phyloP scores from a whole-genome alignment of 1,139 yeast species.

The Geotrichum siamense region DNA sequence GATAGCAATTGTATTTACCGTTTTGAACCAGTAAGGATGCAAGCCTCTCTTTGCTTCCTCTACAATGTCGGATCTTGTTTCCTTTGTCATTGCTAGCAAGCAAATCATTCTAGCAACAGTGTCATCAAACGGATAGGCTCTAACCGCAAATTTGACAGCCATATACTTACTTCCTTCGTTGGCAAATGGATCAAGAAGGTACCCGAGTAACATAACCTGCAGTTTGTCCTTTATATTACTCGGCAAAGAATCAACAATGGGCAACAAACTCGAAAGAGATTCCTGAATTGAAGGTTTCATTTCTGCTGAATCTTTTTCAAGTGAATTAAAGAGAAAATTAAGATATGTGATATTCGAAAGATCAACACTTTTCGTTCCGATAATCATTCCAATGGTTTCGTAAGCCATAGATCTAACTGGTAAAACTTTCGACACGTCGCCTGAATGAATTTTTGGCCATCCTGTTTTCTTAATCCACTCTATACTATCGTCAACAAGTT shows the following conservation, averaged over 20 bases:
- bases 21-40: constrained; percentile 64
- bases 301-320: constrained; percentile 57
- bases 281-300: constrained; percentile 66
- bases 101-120: constrained; percentile 63
- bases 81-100: constrained; percentile 51
- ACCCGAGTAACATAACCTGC: constrained; percentile 40
- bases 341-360: constrained; percentile 35
- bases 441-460: constrained; percentile 30
- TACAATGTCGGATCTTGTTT: constrained; percentile 59
- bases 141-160: constrained; percentile 58
- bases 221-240: constrained; percentile 39
- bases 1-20: constrained; percentile 22
- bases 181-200: constrained; percentile 32
- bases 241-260: constrained; percentile 43
- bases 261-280: constrained; percentile 54
- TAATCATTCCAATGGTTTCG: constrained; percentile 66
- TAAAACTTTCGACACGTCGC: constrained; percentile 29
- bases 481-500: constrained; percentile 20
- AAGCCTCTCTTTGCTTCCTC: constrained; percentile 83
- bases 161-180: constrained; percentile 47
- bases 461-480: constrained; percentile 32
- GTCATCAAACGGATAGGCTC: constrained; percentile 62
- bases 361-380: constrained; percentile 45
- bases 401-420: constrained; percentile 57
- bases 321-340: constrained; percentile 64